These are phyloP conservation scores for Gracilaria domingensis DNA, from an alignment of 23 red algal species.

Conservation along the genomic window DNA sequence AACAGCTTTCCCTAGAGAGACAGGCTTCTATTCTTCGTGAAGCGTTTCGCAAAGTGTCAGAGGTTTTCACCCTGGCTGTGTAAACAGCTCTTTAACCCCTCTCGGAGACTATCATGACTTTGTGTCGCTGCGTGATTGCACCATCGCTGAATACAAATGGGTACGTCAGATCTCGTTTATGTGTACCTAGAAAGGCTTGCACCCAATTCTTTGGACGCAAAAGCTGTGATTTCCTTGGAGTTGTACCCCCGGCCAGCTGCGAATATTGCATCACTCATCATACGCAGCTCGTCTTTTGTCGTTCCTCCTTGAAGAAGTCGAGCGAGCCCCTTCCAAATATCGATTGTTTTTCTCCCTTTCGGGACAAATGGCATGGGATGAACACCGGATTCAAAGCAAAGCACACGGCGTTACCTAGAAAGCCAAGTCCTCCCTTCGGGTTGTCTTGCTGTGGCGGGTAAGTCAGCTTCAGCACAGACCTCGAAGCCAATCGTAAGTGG, in stretches of 20 bases:
- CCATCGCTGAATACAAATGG: slow-evolving; percentile 19
- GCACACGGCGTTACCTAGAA: not conserved
- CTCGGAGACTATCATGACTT: too few species aligned
- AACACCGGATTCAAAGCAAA: not conserved
- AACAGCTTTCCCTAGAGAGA: too few species aligned
- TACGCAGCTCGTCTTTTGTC: not conserved
- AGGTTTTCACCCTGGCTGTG: too few species aligned
- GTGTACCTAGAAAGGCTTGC: not conserved
- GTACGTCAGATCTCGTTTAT: slow-evolving; percentile 18
- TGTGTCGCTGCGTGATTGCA: too few species aligned
- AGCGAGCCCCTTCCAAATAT: slow-evolving; percentile 9
- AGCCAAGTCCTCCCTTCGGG: slow-evolving; percentile 7
- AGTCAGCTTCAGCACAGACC: not conserved
- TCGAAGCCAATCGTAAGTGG: slow-evolving; percentile 3
- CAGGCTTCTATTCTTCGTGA: too few species aligned
- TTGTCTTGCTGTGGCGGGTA: not conserved
- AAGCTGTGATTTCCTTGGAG: not conserved
- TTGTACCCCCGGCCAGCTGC: slow-evolving; percentile 9
- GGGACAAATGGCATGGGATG: slow-evolving; percentile 3
- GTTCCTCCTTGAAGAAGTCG: slow-evolving; percentile 23
- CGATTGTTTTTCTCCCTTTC: not conserved
- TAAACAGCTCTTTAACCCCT: too few species aligned
- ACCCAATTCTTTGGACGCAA: not conserved
- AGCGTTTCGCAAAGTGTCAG: too few species aligned
- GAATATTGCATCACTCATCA: slow-evolving; percentile 16